Base-by-base conservation (phyloP, 2,329 filamentous ascomycete genomes). In the Alternaria hordeiaustralica region DNA sequence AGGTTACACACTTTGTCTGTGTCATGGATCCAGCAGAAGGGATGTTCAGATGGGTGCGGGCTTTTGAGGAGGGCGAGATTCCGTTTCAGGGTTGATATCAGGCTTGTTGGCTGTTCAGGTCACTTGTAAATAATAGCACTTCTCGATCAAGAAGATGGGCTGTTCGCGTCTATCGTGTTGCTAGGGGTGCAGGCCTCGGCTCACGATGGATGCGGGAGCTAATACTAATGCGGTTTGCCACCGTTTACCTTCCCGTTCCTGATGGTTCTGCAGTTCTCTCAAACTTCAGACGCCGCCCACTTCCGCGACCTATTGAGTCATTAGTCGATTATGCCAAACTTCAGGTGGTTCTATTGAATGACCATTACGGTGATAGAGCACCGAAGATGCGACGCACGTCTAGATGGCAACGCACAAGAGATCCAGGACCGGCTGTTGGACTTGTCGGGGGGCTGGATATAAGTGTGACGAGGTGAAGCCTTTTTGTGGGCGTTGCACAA, bases 1-100 rank as follows among this genome's bases (percentile, higher is more conserved):
- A 87, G 59, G 81, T 79, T 36, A 89, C 87, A 3, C 87, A 90
- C 75, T 90, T 86, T 75, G 83, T 84, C 5, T 82, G 83, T 20
- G 76, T 90, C 26, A 84, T 90, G 83, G 87, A 89, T 75, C 84
- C 87, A 4, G 72, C 64, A 6, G 74, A 72, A 13, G 86, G 87
- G 0, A 75, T 77, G 12, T 77, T 89, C 21, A 72, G 78, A 13
- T 88, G 84, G 83, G 68, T 83, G 12, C 66, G 61, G 43, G 41
- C 62, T 12, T 74, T 63, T 45, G 62, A 68, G 21, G 62, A 64
- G 20, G 66, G 64, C 2, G 60, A 67, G 13, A 63, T 63, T 12
- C 28, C 30, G 18, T 51, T 43, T 20, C 33, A 26, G 6, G 51
- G 30, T 55, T 33, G 21, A 55, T 18, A 8, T 25, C n/a, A 30